phyloP scores from a whole-genome alignment of 306 rosid genomes.

The Astragalus glycyphyllos region DNA sequence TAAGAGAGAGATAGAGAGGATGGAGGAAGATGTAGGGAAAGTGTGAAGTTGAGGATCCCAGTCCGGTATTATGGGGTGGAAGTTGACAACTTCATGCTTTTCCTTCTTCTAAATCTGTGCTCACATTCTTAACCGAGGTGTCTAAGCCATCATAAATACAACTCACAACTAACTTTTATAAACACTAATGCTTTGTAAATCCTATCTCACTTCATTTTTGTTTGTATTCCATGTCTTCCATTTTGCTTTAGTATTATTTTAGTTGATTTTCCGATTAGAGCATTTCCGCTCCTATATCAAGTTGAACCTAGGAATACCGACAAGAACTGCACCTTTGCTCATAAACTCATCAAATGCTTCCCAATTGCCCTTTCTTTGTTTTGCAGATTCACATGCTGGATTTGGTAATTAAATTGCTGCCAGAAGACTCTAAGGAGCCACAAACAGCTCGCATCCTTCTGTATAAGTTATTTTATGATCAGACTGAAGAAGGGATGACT shows the following conservation, averaged over 20 bases:
- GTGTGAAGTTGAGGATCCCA: no score
- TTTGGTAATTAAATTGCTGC: conserved; percentile 76
- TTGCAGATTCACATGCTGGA: conserved; percentile 87
- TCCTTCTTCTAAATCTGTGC: conserved; percentile 16
- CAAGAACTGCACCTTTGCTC: conserved; percentile 28
- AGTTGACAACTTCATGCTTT: conserved; percentile 1
- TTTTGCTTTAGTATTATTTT: conserved; percentile 30
- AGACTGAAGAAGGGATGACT: conserved; percentile 96
- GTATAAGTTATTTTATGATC: conserved; percentile 94
- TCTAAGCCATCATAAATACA: conserved; percentile 17
- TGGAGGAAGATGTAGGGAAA: no score
- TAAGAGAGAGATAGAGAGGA: no score
- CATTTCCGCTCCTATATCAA: background rate
- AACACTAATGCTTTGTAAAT: conserved; percentile 28
- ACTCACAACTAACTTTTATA: conserved; percentile 15
- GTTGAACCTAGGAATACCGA: conserved; percentile 1
- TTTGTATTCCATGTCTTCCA: conserved; percentile 26
- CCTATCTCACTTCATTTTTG: conserved; percentile 13
- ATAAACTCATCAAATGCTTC: conserved; percentile 41
- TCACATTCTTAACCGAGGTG: background rate
- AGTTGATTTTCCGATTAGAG: conserved; percentile 14
- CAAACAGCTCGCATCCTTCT: conserved; percentile 92
- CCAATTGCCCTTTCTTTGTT: conserved; percentile 46
- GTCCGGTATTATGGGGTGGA: background rate
- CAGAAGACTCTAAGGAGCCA: conserved; percentile 83